Evolutionary conservation across 257 asterid species (phyloP), one percentile per base, ranked within the genome.

Genomic region (Perilla frutescens): DNA sequence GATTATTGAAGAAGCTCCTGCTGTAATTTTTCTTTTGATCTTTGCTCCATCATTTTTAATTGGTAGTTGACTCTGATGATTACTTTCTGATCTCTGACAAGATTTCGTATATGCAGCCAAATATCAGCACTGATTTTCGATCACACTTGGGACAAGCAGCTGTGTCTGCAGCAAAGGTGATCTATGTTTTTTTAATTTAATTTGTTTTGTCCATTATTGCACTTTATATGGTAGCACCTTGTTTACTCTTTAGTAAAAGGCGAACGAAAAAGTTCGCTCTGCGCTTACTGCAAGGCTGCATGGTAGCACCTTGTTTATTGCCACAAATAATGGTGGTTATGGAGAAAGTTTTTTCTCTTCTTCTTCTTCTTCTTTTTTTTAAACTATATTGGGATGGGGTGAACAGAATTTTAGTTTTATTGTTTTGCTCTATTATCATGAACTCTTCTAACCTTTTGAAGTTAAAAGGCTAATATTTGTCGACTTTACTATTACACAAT

Each of bases 1-100:
- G 86, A 95, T 95, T 80, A 95, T 95, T 79, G 98, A 95, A 86
- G 99, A 95, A 92, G 99, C 99, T 77, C 99, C 99, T 15, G 99
- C 99, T 72, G 99, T 95, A 95, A 73, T 80, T 62, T 79, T 67
- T 72, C 61, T 66, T 53, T 63, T 10, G 69, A 63, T 32, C 43
- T 66, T 76, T 73, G 43, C 61, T 69, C 73, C 71, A 64, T 74
- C 54, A 72, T 37, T 75, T 79, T 49, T 72, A 8, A 40, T 43
- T 77, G 50, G 49, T 78, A 53, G 68, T 65, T 67, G 36, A 47
- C 31, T 54, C 68, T 65, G 62, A 75, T 79, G 62, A 73, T 69
- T 73, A 66, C 56, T 56, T 14, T 68, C 69, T 55, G 39, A 45
- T 47, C 69, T 40, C 71, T 77, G 81, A 66, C 71, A 55, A 71